These are phyloP conservation scores for Cicer yamashitae DNA, from an alignment of 306 rosid species.

Conservation along the genomic window DNA sequence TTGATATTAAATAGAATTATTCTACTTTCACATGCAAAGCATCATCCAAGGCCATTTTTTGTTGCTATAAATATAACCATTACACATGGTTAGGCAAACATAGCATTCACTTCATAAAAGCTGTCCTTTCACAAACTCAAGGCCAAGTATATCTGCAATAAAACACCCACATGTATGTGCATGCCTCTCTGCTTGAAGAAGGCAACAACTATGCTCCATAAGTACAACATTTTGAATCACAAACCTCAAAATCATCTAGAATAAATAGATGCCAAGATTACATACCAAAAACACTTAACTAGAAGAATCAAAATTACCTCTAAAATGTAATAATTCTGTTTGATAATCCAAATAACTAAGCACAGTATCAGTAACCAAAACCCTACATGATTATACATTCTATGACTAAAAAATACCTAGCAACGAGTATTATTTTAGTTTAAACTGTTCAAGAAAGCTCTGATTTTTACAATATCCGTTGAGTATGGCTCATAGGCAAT, in stretches of 20 bases:
- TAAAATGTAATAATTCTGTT: conserved; percentile 6
- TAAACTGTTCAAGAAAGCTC: conserved; percentile 27
- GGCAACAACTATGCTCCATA: conserved; percentile 4
- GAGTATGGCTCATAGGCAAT: too few species aligned
- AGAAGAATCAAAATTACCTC: conserved; percentile 17
- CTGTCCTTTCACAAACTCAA: conserved; percentile 16
- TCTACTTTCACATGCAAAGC: conserved; percentile 32
- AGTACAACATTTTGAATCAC: conserved; percentile 35
- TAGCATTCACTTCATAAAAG: conserved; percentile 26
- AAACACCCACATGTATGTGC: neutral
- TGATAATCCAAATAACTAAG: conserved; percentile 8
- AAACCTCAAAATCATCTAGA: conserved; percentile 37
- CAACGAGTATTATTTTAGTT: conserved; percentile 14
- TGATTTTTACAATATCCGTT: neutral
- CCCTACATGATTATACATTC: conserved; percentile 17
- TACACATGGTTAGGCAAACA: conserved; percentile 32
- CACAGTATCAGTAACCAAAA: neutral
- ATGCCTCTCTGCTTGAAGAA: neutral
- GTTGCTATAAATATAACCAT: neutral
- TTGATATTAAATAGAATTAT: conserved; percentile 17
- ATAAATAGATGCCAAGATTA: conserved; percentile 5
- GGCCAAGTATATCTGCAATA: neutral
- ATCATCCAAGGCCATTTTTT: conserved; percentile 32
- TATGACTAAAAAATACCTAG: conserved; percentile 16
- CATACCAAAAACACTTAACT: conserved; percentile 19